phyloP scores from a whole-genome alignment of 345 rosid species.

The Raphanus sativus region DNA sequence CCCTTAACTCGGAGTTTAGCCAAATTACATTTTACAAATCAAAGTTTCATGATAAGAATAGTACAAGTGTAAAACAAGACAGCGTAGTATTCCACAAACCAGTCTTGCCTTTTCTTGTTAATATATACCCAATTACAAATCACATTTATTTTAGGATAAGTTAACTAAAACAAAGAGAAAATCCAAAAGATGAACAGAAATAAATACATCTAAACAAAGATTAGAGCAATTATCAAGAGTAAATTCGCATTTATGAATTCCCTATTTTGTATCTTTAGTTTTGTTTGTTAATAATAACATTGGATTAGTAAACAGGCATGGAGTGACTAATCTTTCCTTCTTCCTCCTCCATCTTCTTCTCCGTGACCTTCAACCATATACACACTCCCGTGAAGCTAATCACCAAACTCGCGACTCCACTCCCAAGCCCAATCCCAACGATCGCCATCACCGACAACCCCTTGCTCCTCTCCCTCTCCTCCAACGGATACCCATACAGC shows the following conservation, averaged over 20 bases:
- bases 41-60: background rate
- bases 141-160: background rate
- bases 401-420: slow-evolving; percentile 83
- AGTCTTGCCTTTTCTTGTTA: background rate
- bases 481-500: slow-evolving; percentile 83
- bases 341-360: slow-evolving; percentile 62
- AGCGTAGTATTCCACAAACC: too few species aligned
- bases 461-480: slow-evolving; percentile 54
- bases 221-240: background rate
- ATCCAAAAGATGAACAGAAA: background rate
- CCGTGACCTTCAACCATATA: slow-evolving; percentile 77
- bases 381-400: slow-evolving; percentile 91
- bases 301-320: slow-evolving; percentile 64
- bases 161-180: background rate
- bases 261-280: background rate
- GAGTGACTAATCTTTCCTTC: slow-evolving; percentile 72
- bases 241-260: background rate
- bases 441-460: slow-evolving; percentile 84
- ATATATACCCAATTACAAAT: background rate
- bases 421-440: slow-evolving; percentile 93
- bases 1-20: too few species aligned
- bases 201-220: background rate
- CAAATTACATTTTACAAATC: background rate
- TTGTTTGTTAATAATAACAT: background rate
- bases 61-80: background rate